Evolutionary conservation across 257 asterid genomes (phyloP).

Genomic region (Nicotiana paniculata): DNA sequence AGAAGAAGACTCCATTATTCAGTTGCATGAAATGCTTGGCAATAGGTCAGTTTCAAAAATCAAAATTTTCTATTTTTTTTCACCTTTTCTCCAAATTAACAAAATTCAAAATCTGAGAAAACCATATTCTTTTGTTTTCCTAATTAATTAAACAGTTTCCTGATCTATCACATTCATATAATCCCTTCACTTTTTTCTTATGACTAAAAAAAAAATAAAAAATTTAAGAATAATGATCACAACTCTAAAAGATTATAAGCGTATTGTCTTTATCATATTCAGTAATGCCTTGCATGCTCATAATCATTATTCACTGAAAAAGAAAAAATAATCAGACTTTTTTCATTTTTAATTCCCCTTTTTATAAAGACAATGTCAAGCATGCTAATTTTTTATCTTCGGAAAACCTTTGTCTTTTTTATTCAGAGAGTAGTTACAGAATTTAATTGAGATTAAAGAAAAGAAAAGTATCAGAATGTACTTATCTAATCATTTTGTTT

Average conservation of each 20-base stretch:
- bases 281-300: neutral
- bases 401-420: neutral
- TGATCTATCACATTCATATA: neutral
- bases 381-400: neutral
- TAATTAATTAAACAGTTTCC: neutral
- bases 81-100: neutral
- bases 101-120: too few species aligned
- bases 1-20: conserved; percentile 41
- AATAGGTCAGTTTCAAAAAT: conserved; percentile 36
- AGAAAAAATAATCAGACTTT: too few species aligned
- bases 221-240: neutral
- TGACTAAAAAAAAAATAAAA: neutral
- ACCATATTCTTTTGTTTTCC: too few species aligned
- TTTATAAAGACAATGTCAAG: neutral
- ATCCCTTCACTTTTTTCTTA: neutral
- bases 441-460: neutral
- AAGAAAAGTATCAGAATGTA: neutral
- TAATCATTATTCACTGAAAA: conserved; percentile 1
- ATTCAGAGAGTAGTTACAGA: neutral
- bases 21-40: conserved; percentile 44
- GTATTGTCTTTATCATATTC: conserved; percentile 2
- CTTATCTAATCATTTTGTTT: neutral
- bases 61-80: neutral
- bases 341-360: neutral
- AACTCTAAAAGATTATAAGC: neutral